phyloP scores from a whole-genome alignment of 2,329 filamentous ascomycete genomes.

The Fusarium fracticaudum region DNA sequence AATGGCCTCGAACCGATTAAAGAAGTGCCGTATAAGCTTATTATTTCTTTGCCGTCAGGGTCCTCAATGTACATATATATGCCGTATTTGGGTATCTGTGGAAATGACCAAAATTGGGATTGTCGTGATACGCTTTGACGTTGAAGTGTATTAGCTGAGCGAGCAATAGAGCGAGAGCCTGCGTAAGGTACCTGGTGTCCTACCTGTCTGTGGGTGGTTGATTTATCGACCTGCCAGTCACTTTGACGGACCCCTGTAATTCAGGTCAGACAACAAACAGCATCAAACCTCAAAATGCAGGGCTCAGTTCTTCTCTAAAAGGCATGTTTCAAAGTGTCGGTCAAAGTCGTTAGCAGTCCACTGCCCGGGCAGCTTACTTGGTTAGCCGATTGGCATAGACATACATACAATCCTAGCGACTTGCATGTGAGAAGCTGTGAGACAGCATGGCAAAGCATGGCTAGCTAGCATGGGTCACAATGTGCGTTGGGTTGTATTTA shows the following conservation, averaged over 20 bases:
- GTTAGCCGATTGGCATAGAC: neutral
- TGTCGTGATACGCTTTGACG: constrained; percentile 10
- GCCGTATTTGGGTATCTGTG: neutral
- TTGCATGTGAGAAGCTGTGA: constrained; percentile 21
- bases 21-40: neutral
- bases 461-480: neutral
- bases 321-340: constrained; percentile 23
- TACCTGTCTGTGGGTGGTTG: neutral
- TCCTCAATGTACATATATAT: neutral
- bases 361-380: neutral
- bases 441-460: neutral
- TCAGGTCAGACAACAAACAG: neutral
- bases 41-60: neutral
- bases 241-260: neutral
- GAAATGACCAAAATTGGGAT: constrained; percentile 1
- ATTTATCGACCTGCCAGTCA: constrained; percentile 1
- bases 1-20: neutral
- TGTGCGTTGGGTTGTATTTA: constrained; percentile 2
- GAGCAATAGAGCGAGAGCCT: neutral
- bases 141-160: neutral
- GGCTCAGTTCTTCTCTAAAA: neutral
- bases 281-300: neutral
- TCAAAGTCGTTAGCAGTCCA: constrained; percentile 3
- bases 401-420: constrained; percentile 19
- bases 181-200: neutral